Base-by-base conservation (phyloP, 1,139 yeast species). In the Scheffersomyces titani region DNA sequence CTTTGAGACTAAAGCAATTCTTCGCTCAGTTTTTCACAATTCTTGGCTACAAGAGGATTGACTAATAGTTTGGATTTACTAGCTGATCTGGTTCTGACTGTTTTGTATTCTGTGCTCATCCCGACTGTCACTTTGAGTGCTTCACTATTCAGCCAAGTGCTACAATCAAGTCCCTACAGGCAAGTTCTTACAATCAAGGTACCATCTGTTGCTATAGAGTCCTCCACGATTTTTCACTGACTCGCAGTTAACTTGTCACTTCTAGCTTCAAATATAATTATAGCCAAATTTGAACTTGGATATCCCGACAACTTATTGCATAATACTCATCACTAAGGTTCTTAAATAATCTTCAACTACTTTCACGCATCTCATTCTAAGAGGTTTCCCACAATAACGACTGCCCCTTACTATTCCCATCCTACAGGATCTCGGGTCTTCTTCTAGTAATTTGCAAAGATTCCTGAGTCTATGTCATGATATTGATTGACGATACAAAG, bases 401-500 rank as follows among this genome's bases (percentile, higher is more conserved):
- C 40, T 30, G 13, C 16, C 16, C 9, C 40, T 2, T 16, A 11
- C 16, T 30, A 30, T 11, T 7, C 40, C 51, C 18, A 22, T 50
- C 30, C 44, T 50, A 24, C 51, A 44, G 9, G 9, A 30, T 40
- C n/a, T 18, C 24, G 51, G 36, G 22, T 11, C 47, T 44, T 44
- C 51, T n/a, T 13, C 20, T 18, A 45, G n/a, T 2, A 3, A 30
- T 2, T 16, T 11, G 3, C 7, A 6, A 30, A 7, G 11, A 11
- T 30, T 30, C 40, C 40, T 30, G 40, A 30, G 40, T 30, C 11
- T 30, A 30, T 30, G 40, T 40, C 40, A 93, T 94, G 98, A 92
- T 94, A 57, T 77, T 92, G 52, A 91, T 90, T 65, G 92, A 90
- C 61, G 91, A 90, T 49, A 89, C 84, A 65, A 91, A 94, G 67